Evolutionary conservation across 139 green algal species (phyloP), one percentile per base, ranked within the genome.

Genomic region (Chlamydomonas incerta): DNA sequence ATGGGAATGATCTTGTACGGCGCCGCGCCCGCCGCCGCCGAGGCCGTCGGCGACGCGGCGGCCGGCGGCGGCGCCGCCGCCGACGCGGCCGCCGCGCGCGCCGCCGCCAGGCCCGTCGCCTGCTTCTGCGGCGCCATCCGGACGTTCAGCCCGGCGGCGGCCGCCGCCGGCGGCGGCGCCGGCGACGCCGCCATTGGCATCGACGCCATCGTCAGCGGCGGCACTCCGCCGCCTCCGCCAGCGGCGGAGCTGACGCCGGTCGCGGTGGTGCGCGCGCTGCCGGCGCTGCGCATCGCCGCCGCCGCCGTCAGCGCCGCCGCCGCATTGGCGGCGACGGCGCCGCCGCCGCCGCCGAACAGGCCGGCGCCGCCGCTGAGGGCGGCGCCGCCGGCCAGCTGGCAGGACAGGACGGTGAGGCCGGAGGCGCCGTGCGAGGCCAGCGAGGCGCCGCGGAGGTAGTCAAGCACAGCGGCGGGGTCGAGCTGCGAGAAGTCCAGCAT

Each of bases 1-100:
- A 83, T 37, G 1, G 75, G 75, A n/a, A 83, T 83, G 58, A 83
- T 72, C 75, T 83, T 83, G 60, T 73, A 83, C 24, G 21, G 21
- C 18, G 73, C 10, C 33, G 26, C 33, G 8, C 35, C 34, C 35
- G 68, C 3, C 3, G 35, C 70, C 70, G 41, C 70, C 37, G n/a
- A n/a, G n/a, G n/a, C 50, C 13, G 23, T 58, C 57, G 33, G 15
- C 24, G 31, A 33, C 31, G 50, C 52, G 34, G 18, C 52, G 2
- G 52, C 47, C 17, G 20, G 23, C 50, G 20, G 52, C 73, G 11
- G 60, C 60, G 33, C 34, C 5, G 31, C 57, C 33, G 55, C 57
- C 57, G 13, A 23, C 33, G 52, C 47, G 2, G 6, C 33, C 50
- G 29, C 57, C 33, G 55, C 57, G 57, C 28, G 23, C 33, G 52